Base-by-base conservation (phyloP, 2,329 filamentous ascomycete genomes). In the Trichophaea hybrida region DNA sequence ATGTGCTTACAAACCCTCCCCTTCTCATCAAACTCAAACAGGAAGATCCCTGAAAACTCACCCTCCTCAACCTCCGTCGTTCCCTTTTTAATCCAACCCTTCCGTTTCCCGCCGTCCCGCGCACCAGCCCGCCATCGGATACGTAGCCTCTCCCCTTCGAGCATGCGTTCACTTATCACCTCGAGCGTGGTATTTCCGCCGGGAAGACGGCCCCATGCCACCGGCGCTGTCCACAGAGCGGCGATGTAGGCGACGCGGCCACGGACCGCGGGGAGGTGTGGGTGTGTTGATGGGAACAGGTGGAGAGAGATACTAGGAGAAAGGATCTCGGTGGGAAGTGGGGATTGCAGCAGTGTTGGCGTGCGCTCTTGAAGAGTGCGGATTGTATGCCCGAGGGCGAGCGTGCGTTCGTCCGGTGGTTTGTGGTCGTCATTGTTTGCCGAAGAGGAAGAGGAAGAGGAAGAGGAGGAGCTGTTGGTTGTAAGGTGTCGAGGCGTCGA, bases 151-250 rank as follows among this genome's bases (percentile, higher is more conserved):
- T 96, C 91, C 53, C 62, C 78, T 61, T 80, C 79, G 59, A 85
- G 81, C 80, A 98, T 93, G 67, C 91, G 86, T 75, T 95, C 90
- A 10, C 87, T 91, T 15, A 94, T 73, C 56, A 98, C 93, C 68
- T 88, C 83, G 8, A 98, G 79, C 67, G 83, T 84, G 49, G 96
- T 88, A 69, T 95, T 94, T 66, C 91, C 90, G 17, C 97, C 81
- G 1, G 93, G 93, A 1, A 98, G 79, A 33, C 87, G 82, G 69
- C 94, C 94, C 93, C 93, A 98, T 34, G 90, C 91, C 55, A 98
- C 85, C 0, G 93, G 93, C 0, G 90, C 89, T 0, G 93, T 96
- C 90, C 90, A 97, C 40, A 98, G 77, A 2, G 93, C 93, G 15
- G 93, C 91, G 38, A 86, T 86, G 72, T 98, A 98, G 52, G 88